Evolutionary conservation across 495 filamentous ascomycete genomes (phyloP), one percentile per base, ranked within the genome.

Genomic region (Lepidopterella palustris): DNA sequence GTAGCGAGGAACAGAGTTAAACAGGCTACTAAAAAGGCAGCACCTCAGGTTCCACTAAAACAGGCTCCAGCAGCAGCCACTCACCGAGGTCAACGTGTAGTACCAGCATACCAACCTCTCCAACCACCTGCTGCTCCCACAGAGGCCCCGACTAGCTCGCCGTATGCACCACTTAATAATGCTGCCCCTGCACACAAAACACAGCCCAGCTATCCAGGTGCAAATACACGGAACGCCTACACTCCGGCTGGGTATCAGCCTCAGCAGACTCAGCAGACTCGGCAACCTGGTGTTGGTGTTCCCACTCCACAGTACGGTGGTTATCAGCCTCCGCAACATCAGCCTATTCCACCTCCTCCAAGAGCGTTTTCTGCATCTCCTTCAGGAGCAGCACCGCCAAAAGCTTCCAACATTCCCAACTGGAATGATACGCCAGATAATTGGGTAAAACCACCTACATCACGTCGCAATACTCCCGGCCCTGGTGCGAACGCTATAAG

Each of bases 371-470:
- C 78, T 57, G 75, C 82, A 29, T 87, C 87, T 24, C 82, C 85
- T 26, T 81, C 84, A 3, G 68, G 73, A 54, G 86, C 88, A 11
- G 90, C 73, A 28, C 64, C 90, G 53, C 80, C 87, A 18, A 87
- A 83, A 58, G 80, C 80, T 60, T 83, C 82, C 58, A 84, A 87
- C 58, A 81, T 83, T 42, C 82, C 83, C 31, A 86, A 86, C 54
- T 99, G 93, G 93, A 99, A 99, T 64, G 93, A 99, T 73, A 84
- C 92, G 57, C 93, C 93, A 0, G 84, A 72, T 27, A 68, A 95
- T 64, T 88, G 96, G 26, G 80, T 83, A 27, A 95, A 92, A 70
- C 77, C 86, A 40, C 82, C 86, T 25, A 76, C 80, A 10, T 80
- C 85, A 10, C 82, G 90, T 56, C 80, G 85, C 66, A 79, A 77